These are phyloP conservation scores for Leptomonas pyrrhocoris DNA, from an alignment of 208 protist genomes.

Conservation along the genomic window DNA sequence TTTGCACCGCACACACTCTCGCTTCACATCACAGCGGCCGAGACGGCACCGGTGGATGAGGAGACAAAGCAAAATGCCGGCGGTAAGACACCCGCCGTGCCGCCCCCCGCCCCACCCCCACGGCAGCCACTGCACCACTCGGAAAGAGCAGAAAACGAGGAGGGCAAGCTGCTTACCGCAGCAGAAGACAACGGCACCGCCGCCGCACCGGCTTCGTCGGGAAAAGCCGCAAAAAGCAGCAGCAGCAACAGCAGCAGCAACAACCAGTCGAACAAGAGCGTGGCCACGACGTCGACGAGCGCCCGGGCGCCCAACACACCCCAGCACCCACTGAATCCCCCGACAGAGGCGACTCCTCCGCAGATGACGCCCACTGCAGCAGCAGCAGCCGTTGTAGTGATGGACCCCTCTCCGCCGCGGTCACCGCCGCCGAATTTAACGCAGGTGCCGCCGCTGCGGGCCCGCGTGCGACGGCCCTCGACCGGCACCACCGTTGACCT, in stretches of 20 bases:
- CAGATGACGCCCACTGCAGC: no score
- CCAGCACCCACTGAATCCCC: no score
- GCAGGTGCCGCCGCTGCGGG: not conserved
- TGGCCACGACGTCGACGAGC: no score
- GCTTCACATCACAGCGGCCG: not conserved
- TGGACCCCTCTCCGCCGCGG: not conserved
- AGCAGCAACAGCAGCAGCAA: not conserved
- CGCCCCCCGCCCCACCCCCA: not conserved
- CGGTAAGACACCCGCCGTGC: not conserved
- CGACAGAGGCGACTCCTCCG: no score
- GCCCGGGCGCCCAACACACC: no score
- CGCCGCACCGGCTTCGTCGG: not conserved
- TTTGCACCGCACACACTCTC: not conserved
- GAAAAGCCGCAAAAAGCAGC: not conserved
- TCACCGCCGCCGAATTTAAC: not conserved
- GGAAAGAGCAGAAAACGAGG: not conserved
- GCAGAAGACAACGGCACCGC: no score
- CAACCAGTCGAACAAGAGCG: not conserved
- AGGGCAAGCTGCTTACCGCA: not conserved
- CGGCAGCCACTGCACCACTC: not conserved
- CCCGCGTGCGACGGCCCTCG: not conserved
- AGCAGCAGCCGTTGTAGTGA: not conserved
- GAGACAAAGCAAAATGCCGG: no score
- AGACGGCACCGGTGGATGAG: not conserved
- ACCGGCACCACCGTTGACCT: constrained; percentile 3